Evolutionary conservation across 305 asterid genomes (phyloP).

Genomic region (Solanum hybrid): DNA sequence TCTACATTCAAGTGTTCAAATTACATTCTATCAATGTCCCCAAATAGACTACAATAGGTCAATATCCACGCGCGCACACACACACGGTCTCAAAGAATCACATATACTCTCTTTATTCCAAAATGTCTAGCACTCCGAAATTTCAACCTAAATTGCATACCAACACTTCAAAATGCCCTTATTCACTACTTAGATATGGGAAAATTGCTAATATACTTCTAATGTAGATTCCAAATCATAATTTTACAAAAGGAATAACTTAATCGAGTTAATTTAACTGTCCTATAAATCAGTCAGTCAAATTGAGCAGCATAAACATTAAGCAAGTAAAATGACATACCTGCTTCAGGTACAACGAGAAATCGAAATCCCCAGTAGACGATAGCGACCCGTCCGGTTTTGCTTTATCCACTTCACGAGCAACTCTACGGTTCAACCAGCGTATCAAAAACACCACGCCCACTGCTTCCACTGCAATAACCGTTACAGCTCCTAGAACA

Average conservation of each 20-base stretch:
- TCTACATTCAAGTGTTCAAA: neutral
- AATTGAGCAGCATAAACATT: neutral
- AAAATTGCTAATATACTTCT: neutral
- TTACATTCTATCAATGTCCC: neutral
- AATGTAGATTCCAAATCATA: neutral
- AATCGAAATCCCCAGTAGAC: constrained; percentile 29
- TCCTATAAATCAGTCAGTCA: neutral
- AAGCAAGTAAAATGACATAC: constrained; percentile 15
- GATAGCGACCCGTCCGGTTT: constrained; percentile 9
- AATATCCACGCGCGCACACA: neutral
- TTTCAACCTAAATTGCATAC: neutral
- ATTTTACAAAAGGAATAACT: neutral
- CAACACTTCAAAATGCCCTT: neutral
- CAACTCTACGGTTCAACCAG: constrained; percentile 40
- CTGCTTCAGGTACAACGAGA: constrained; percentile 51
- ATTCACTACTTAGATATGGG: neutral
- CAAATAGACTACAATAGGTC: neutral
- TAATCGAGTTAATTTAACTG: neutral
- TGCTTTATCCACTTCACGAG: constrained; percentile 18
- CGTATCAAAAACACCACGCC: constrained; percentile 46
- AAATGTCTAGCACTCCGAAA: neutral
- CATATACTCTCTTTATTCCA: neutral
- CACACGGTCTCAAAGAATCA: neutral
- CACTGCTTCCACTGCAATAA: constrained; percentile 42
- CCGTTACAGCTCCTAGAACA: constrained; percentile 12